Percentiles rank a stretch among this genome's conserved stretches.
These are phyloP conservation scores for Cucurbita argyrosperma DNA, from an alignment of 306 rosid species.

Conservation along the genomic window DNA sequence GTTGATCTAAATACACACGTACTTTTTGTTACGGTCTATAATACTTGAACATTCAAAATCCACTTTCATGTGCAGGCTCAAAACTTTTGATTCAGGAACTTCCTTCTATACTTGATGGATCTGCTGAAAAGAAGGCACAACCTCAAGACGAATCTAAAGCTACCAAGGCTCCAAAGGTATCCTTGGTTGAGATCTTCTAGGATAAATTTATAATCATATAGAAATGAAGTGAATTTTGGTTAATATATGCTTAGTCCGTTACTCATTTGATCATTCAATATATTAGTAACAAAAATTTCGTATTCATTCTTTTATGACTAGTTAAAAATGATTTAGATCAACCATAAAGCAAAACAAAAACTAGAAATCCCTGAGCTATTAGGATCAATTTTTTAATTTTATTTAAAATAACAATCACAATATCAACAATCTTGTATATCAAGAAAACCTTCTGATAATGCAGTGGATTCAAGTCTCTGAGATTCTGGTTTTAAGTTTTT, in stretches of 20 bases:
- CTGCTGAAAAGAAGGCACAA: conserved; percentile 48
- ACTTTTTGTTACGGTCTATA: neutral
- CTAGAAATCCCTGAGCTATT: neutral
- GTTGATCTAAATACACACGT: neutral
- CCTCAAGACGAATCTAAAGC: conserved; percentile 66
- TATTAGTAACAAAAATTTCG: neutral
- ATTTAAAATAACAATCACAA: too few relatives aligned
- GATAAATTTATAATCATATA: neutral
- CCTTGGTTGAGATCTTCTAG: conserved; percentile 2
- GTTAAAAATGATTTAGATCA: neutral
- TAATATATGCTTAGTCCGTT: neutral
- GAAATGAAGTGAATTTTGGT: neutral
- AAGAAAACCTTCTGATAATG: neutral
- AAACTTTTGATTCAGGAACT: conserved; percentile 56
- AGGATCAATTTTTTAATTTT: neutral
- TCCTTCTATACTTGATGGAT: conserved; percentile 78
- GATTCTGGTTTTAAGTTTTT: too few relatives aligned
- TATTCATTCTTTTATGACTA: neutral
- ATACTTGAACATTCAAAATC: neutral
- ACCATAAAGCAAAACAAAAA: neutral
- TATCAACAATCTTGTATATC: neutral
- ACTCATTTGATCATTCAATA: neutral
- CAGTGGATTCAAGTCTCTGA: neutral
- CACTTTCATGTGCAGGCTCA: conserved; percentile 33
- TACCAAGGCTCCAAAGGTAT: conserved; percentile 83